Evolutionary conservation across 2,329 filamentous ascomycete genomes (phyloP), one percentile per base, ranked within the genome.

Genomic region (Furcasterigmium sp.): DNA sequence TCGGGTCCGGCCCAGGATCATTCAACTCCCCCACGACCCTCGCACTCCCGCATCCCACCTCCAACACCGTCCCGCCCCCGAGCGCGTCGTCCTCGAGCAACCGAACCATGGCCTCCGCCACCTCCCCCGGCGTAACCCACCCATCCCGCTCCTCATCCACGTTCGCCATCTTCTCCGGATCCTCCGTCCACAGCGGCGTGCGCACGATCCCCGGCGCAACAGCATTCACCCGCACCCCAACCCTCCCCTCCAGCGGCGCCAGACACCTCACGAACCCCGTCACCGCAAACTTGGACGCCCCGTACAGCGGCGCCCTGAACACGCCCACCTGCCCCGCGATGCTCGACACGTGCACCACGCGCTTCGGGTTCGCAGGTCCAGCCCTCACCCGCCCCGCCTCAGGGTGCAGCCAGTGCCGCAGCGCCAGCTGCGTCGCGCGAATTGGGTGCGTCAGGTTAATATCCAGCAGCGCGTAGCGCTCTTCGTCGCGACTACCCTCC

Each of bases 151-250:
- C 45, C 20, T 55, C 42, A 7, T 68, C 56, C 1, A 73, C 46
- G 29, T 59, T 58, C 14, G 53, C 51, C 15, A 70, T 46, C 48
- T 71, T 73, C 48, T 73, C 69, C 0, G 67, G 63, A 28, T 70
- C 47, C 2, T 73, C 69, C 0, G 56, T 63, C 67, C 69, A 72
- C 3, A 75, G 46, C 3, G 71, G 71, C 2, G 72, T 74, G 8
- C 57, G 52, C 1, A 73, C 64, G 1, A 70, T 40, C 0, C 67
- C 70, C 0, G 71, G 72, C 0, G 70, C 48, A 0, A 74, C 65
- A 0, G 63, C 69, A 37, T 57, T 67, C 42, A 65, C 55, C 17
- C 62, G 53, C 21, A 75, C 57, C 45, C 71, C 67, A 32, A 67
- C 59, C 28, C 56, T 48, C 25, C 70, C 70, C 20, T 61, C 56